A percentile compares a stretch with the other conserved stretches of the same genome.
Evolutionary conservation across 768 basidiomycete genomes (phyloP).

Genomic region (Tricholoma flavovirens): DNA sequence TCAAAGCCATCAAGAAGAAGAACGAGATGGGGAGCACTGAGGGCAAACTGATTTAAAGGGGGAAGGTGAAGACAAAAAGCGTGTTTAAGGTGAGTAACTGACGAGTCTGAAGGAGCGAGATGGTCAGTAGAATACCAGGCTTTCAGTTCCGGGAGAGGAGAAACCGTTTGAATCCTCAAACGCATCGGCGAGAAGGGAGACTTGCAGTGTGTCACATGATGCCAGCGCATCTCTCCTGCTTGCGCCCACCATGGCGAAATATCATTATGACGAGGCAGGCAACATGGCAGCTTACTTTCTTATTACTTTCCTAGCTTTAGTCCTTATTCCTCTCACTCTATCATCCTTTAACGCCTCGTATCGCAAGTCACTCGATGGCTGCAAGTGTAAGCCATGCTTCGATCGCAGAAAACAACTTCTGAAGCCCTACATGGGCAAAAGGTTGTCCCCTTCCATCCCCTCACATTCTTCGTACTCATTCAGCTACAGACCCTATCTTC

Average conservation of each 20-base stretch:
- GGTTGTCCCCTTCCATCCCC: constrained; percentile 31
- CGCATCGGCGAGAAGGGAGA: constrained; percentile 31
- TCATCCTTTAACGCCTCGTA: constrained; percentile 37
- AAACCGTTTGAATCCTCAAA: constrained; percentile 40
- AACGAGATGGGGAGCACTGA: constrained; percentile 18
- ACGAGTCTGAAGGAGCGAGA: constrained; percentile 11
- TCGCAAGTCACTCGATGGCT: constrained; percentile 43
- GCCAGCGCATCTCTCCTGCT: not conserved
- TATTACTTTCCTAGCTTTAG: constrained; percentile 80
- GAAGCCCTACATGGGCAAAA: constrained; percentile 42
- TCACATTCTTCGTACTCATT: not conserved
- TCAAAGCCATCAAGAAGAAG: constrained; percentile 45
- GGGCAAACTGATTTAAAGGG: constrained; percentile 19
- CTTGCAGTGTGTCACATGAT: not conserved
- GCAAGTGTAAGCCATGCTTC: constrained; percentile 57
- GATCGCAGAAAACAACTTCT: constrained; percentile 49
- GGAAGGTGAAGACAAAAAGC: constrained; percentile 31
- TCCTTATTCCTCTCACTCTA: constrained; percentile 75
- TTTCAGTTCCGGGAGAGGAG: constrained; percentile 43
- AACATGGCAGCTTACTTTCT: constrained; percentile 88
- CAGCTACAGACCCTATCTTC: constrained; percentile 47
- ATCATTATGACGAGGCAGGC: constrained; percentile 82
- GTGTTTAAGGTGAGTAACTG: constrained; percentile 33
- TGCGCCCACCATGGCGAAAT: constrained; percentile 54
- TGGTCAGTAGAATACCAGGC: constrained; percentile 46